A percentile compares a stretch with the other conserved stretches of the same genome.
Conservation (phyloP, 768 basidiomycete genomes). For the Leccinum boreale region DNA sequence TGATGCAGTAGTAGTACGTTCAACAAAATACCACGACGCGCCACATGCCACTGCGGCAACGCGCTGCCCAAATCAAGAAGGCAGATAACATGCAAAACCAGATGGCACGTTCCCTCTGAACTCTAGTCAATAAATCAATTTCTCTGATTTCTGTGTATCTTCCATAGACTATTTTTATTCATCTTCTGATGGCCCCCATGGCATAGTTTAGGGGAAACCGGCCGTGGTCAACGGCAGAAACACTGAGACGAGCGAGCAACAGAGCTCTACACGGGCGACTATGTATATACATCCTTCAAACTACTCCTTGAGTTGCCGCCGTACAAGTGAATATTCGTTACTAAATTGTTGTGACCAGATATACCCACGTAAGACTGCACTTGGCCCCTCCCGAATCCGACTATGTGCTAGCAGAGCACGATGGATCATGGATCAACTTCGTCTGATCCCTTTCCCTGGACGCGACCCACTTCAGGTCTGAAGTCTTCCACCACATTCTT, state of each 20-base stretch:
- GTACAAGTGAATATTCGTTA: no score
- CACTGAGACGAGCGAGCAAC: neutral
- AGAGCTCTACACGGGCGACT: no score
- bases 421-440: neutral
- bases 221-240: neutral
- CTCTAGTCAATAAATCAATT: no score
- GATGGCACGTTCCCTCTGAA: no score
- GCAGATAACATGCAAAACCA: no score
- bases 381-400: neutral
- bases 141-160: no score
- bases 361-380: neutral
- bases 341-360: neutral
- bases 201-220: neutral
- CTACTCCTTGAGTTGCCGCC: neutral
- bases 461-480: constrained; percentile 32
- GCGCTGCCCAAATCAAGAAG: neutral
- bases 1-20: neutral
- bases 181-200: no score
- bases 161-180: no score
- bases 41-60: neutral
- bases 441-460: constrained; percentile 18
- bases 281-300: neutral
- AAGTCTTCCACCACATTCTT: constrained; percentile 39
- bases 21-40: neutral
- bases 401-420: neutral